These are phyloP conservation scores for Rhododendron williamsianum DNA, from an alignment of 148 eudicot genomes.

Conservation along the genomic window DNA sequence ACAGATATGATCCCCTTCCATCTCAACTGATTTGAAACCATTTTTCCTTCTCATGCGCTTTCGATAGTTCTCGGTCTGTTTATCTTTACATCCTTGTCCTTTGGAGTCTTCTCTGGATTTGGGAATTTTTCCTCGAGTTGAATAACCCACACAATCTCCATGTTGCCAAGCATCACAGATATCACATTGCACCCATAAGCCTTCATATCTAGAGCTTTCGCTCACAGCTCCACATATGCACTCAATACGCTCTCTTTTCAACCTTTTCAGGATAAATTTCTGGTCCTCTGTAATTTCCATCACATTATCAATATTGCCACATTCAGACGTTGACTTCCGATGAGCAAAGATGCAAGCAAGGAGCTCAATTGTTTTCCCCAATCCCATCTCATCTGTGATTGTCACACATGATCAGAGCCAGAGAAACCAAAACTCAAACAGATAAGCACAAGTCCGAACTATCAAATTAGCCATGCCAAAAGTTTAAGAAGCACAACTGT, in stretches of 20 bases:
- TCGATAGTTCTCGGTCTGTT: conserved; percentile 16
- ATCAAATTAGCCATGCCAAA: neutral
- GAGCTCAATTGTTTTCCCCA: conserved; percentile 96
- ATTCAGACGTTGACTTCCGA: conserved; percentile 53
- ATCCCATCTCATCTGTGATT: conserved; percentile 91
- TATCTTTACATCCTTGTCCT: conserved; percentile 17
- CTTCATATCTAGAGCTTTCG: conserved; percentile 71
- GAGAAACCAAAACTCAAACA: conserved; percentile 12
- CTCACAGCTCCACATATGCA: conserved; percentile 88
- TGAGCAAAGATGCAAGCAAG: conserved; percentile 85
- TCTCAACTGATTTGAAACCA: conserved; percentile 29
- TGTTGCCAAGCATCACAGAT: conserved; percentile 99
- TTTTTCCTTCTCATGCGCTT: conserved; percentile 44
- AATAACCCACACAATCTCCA: conserved; percentile 82
- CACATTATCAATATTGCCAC: conserved; percentile 20
- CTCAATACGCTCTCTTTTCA: conserved; percentile 91
- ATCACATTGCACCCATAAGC: conserved; percentile 98
- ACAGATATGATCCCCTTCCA: conserved; percentile 60
- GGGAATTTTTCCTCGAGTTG: conserved; percentile 28
- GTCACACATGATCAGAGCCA: conserved; percentile 18
- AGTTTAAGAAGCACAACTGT: neutral
- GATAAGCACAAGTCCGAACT: neutral
- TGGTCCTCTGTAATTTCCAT: conserved; percentile 26
- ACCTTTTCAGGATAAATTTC: conserved; percentile 45
- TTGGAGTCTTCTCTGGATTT: conserved; percentile 22